phyloP scores from a whole-genome alignment of 331 rosid species.

The Phaseolus coccineus region DNA sequence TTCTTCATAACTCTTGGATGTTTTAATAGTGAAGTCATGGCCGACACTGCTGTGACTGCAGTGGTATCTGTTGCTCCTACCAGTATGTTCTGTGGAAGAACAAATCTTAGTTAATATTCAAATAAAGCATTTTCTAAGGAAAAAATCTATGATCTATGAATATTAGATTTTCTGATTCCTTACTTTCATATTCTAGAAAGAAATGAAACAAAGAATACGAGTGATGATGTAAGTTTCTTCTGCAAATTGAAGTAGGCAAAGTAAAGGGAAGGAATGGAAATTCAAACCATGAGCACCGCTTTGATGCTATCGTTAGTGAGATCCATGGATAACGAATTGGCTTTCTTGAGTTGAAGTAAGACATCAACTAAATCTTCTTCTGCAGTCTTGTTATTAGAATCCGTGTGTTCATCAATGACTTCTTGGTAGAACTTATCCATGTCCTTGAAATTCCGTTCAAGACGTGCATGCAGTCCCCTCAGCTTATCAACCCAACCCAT shows the following conservation, averaged over 20 bases:
- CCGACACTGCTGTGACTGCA: not conserved
- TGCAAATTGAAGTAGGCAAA: not conserved
- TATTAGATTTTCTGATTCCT: no score
- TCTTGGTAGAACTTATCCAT: conserved; percentile 31
- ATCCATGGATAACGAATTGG: not conserved
- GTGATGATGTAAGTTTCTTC: not conserved
- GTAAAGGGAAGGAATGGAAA: not conserved
- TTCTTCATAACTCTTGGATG: not conserved
- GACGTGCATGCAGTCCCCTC: conserved; percentile 7
- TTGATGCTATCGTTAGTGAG: conserved; percentile 40
- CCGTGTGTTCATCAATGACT: conserved; percentile 44
- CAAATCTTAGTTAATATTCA: not conserved
- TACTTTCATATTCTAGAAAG: no score
- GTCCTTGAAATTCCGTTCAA: conserved; percentile 20
- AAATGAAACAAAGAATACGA: no score
- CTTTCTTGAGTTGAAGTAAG: conserved; percentile 35
- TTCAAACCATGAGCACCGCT: conserved; percentile 26
- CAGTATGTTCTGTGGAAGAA: not conserved
- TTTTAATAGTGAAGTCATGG: not conserved
- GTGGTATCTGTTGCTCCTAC: conserved; percentile 1
- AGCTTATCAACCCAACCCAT: conserved; percentile 41
- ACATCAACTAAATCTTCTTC: conserved; percentile 35
- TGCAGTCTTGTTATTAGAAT: not conserved
- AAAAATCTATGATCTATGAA: no score
- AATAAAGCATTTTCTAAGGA: no score